phyloP scores from a whole-genome alignment of 176 grass and related monocot genomes.

The Oropetium thomaeum region DNA sequence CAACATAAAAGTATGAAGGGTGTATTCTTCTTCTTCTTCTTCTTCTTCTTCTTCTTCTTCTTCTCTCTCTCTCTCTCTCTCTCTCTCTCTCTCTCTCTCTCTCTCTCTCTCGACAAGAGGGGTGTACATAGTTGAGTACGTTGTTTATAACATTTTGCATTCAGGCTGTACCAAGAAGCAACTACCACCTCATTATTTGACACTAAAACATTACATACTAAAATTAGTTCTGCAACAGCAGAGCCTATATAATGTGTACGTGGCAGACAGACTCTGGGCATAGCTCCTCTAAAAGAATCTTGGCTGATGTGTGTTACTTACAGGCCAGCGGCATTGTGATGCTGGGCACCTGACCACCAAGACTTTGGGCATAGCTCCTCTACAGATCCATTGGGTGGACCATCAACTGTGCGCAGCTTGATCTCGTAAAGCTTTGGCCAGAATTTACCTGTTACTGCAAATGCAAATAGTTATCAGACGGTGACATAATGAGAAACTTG shows the following conservation, averaged over 20 bases:
- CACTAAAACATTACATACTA: background rate
- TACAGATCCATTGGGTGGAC: slow-evolving; percentile 19
- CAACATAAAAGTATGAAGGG: too few relatives aligned
- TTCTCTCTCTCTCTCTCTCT: too few relatives aligned
- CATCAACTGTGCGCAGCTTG: slow-evolving; percentile 1
- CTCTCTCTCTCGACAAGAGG: too few relatives aligned
- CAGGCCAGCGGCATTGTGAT: background rate
- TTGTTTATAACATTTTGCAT: background rate
- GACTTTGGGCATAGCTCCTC: slow-evolving; percentile 23
- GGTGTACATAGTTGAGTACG: background rate
- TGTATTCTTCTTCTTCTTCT: too few relatives aligned
- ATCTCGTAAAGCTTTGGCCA: slow-evolving; percentile 45
- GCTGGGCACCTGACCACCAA: background rate
- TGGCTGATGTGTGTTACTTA: background rate
- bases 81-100: too few relatives aligned
- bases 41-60: too few relatives aligned
- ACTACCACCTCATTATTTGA: background rate
- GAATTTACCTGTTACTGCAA: slow-evolving; percentile 35
- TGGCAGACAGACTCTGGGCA: too few relatives aligned
- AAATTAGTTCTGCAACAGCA: background rate
- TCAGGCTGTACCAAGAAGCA: too few relatives aligned
- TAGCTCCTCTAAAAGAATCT: too few relatives aligned
- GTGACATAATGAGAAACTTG: background rate
- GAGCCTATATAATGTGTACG: background rate
- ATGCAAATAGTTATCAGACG: background rate